phyloP scores from a whole-genome alignment of 2,329 filamentous ascomycete genomes.

The Colletotrichum lini region DNA sequence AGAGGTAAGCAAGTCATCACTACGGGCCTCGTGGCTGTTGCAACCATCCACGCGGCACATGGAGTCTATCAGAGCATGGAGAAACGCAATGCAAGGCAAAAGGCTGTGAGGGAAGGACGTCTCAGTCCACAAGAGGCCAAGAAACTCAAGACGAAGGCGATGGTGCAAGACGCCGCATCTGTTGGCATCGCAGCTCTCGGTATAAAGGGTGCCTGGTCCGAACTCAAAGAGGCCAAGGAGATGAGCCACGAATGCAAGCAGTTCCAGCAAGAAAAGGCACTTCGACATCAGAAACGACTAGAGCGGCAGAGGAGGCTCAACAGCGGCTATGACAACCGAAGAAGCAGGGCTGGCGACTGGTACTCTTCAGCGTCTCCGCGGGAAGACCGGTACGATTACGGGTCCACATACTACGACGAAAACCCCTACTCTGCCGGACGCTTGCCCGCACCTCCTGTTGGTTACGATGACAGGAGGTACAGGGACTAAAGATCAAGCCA shows the following conservation, averaged over 20 bases:
- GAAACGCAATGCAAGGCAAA: constrained; percentile 67
- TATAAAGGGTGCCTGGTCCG: constrained; percentile 69
- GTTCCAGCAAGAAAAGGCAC: constrained; percentile 64
- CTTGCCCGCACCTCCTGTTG: constrained; percentile 59
- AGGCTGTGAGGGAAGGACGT: constrained; percentile 68
- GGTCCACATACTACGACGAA: constrained; percentile 62
- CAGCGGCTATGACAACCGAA: constrained; percentile 51
- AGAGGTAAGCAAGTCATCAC: constrained; percentile 74
- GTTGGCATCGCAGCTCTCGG: constrained; percentile 71
- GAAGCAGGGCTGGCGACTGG: constrained; percentile 62
- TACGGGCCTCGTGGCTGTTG: constrained; percentile 69
- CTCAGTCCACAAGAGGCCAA: constrained; percentile 66
- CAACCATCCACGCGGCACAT: constrained; percentile 73
- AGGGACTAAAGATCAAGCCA: constrained; percentile 27
- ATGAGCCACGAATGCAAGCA: constrained; percentile 62
- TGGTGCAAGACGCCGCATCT: constrained; percentile 72
- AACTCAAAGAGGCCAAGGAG: constrained; percentile 70
- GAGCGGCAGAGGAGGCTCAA: constrained; percentile 52
- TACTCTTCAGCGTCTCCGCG: constrained; percentile 57
- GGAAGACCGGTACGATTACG: constrained; percentile 55
- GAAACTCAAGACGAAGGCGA: constrained; percentile 70
- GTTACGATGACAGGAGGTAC: constrained; percentile 55
- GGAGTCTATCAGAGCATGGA: constrained; percentile 72
- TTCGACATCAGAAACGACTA: constrained; percentile 64
- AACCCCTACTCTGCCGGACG: constrained; percentile 60